A percentile compares a stretch with the other conserved stretches of the same genome.
These are phyloP conservation scores for Beauveria australis DNA, from an alignment of 2,329 filamentous ascomycete genomes.

Conservation along the genomic window DNA sequence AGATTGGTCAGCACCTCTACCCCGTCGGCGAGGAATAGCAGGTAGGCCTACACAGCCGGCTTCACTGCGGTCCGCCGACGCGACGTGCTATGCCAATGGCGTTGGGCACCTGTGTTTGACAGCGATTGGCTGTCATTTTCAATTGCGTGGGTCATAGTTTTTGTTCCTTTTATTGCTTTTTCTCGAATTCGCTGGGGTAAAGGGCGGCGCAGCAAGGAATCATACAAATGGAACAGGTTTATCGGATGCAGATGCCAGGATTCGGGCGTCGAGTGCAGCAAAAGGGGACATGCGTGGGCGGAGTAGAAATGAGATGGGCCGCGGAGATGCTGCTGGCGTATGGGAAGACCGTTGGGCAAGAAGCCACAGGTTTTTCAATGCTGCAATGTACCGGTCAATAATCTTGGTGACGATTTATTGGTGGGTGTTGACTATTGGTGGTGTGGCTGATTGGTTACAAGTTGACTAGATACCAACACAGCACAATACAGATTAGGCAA, in stretches of 20 bases:
- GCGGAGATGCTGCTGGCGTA: background rate
- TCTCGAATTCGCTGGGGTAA: background rate
- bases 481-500: background rate
- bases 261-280: background rate
- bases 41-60: background rate
- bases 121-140: background rate
- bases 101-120: background rate
- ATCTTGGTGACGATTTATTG: background rate
- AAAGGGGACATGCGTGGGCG: background rate
- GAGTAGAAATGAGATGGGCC: background rate
- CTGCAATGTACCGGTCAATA: background rate
- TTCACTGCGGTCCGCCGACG: background rate
- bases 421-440: background rate
- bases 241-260: background rate
- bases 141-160: background rate
- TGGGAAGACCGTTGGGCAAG: background rate
- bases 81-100: slow-evolving; percentile 2
- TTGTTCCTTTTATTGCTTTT: background rate
- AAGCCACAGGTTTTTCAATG: background rate
- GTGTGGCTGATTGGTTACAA: background rate
- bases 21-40: slow-evolving; percentile 62
- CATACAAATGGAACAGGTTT: background rate
- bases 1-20: slow-evolving; percentile 83
- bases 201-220: slow-evolving; percentile 1
- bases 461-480: background rate